phyloP scores from a whole-genome alignment of 805 yeast species.

The Nakazawaea wickerhamii region DNA sequence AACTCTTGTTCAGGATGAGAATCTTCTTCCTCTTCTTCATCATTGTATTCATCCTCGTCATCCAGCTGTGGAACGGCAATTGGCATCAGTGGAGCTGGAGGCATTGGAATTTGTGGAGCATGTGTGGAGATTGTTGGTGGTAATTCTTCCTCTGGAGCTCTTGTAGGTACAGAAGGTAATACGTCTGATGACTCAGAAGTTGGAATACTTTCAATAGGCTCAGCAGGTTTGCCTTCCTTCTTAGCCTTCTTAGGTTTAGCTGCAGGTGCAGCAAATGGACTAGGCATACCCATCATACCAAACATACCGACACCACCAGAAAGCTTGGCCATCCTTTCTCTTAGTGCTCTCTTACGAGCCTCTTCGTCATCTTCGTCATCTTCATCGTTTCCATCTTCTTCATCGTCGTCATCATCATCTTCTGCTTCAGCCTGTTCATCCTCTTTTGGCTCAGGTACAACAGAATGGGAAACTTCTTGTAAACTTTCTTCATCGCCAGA shows the following conservation, averaged over 20 bases:
- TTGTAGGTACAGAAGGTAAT: slow-evolving; percentile 19
- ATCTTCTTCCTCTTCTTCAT: slow-evolving; percentile 18
- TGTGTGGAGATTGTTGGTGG: slow-evolving; percentile 16
- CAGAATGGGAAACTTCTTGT: too few relatives aligned
- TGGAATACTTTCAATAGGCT: slow-evolving; percentile 11
- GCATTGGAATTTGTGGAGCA: slow-evolving; percentile 16
- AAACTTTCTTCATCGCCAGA: slow-evolving; percentile 15
- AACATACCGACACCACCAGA: slow-evolving; percentile 82
- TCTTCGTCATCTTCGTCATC: slow-evolving; percentile 74
- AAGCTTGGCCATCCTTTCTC: slow-evolving; percentile 94
- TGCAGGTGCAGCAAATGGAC: slow-evolving; percentile 25
- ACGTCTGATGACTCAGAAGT: slow-evolving; percentile 13
- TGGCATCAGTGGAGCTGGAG: slow-evolving; percentile 12
- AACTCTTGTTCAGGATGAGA: slow-evolving; percentile 21
- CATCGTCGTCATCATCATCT: slow-evolving; percentile 34
- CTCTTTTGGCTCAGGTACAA: slow-evolving; percentile 15
- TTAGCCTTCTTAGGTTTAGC: slow-evolving; percentile 22
- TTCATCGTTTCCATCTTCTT: slow-evolving; percentile 45
- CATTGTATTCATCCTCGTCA: slow-evolving; percentile 10
- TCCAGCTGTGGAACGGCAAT: neutral
- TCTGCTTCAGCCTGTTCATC: slow-evolving; percentile 26
- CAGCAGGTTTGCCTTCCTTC: slow-evolving; percentile 18
- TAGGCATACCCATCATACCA: slow-evolving; percentile 60
- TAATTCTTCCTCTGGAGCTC: slow-evolving; percentile 21
- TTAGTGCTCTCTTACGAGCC: slow-evolving; percentile 64